Evolutionary conservation across 1,284 basidiomycete genomes (phyloP), one percentile per base, ranked within the genome.

Genomic region (Cryptococcus depauperatus): DNA sequence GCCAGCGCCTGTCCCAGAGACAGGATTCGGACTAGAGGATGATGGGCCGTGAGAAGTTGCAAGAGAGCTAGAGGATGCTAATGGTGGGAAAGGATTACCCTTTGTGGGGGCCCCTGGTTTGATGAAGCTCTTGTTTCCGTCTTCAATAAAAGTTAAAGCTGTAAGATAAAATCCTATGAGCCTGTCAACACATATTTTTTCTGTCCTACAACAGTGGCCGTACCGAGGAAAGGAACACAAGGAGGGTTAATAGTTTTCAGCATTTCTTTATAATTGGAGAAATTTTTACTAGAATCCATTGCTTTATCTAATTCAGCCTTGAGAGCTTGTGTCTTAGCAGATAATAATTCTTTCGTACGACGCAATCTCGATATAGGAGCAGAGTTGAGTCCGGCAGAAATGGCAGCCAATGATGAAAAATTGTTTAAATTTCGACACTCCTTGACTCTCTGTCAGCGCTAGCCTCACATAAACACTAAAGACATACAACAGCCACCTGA

Each of bases 211-310:
- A 18, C 8, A 11, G 37, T n/a, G 27, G 23, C 39, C 18, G 22
- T 21, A 90, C 90, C 93, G 43, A 99, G 84, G 73, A 98, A 99
- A 5, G 95, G 95, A 0, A 98, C 92, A 68, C 92, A 96, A 40
- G 95, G 93, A 0, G 92, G 90, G 32, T 85, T 82, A 49, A 95
- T 83, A 37, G 78, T 80, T 37, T 85, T 83, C 59, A 99, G 79
- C 44, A 83, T 79, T 51, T 85, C 81, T 43, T 89, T 83, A 71
- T 98, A 98, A 59, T 84, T 86, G 26, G 80, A 83, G 73, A 95
- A 98, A 62, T 97, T 98, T 73, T 88, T 89, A 59, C 82, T 84
- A 42, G 82, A 83, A 66, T 91, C 86, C 56, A 95, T 82, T 13
- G 84, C 84, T 68, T 79, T 79, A 66, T 93, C 88, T 74, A 93